A percentile compares a stretch with the other conserved stretches of the same genome.
Evolutionary conservation across 1,284 basidiomycete species (phyloP).

Genomic region (Ustilago nuda): DNA sequence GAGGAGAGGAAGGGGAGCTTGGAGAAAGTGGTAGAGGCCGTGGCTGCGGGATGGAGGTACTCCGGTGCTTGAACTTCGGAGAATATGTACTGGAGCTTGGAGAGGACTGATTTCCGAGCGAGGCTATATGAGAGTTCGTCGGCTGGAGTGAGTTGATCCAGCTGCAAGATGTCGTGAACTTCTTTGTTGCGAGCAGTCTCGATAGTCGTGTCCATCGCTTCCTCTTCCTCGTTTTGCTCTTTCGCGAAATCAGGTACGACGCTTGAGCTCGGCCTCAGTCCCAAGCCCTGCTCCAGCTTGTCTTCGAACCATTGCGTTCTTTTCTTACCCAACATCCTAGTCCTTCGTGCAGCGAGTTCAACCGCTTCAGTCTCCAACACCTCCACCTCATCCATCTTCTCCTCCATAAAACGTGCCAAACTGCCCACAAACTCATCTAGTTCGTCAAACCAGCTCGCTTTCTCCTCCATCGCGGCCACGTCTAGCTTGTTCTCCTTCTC

Average conservation of each 20-base stretch:
- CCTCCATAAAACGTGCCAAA: constrained; percentile 60
- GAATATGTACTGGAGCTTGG: constrained; percentile 21
- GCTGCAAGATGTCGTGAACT: not conserved
- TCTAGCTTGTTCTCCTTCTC: constrained; percentile 53
- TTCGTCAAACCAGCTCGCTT: constrained; percentile 63
- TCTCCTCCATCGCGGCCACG: constrained; percentile 50
- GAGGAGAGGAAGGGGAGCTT: not conserved
- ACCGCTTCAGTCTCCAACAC: constrained; percentile 53
- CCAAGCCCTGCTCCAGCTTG: constrained; percentile 36
- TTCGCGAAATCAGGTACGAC: constrained; percentile 31
- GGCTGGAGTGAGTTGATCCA: constrained; percentile 21
- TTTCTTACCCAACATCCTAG: constrained; percentile 26
- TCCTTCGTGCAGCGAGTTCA: constrained; percentile 35
- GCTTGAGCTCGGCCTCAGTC: constrained; percentile 15
- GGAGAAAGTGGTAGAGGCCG: not conserved
- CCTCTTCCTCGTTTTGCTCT: constrained; percentile 2
- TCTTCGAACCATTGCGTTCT: constrained; percentile 46
- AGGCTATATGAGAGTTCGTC: constrained; percentile 39
- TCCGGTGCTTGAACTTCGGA: constrained; percentile 60
- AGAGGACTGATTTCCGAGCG: constrained; percentile 26
- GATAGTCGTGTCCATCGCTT: not conserved
- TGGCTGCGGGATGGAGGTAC: constrained; percentile 51
- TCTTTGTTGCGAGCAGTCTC: not conserved
- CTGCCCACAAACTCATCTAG: constrained; percentile 56
- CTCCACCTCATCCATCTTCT: constrained; percentile 53